These are phyloP conservation scores for Populus davidiana DNA, from an alignment of 345 rosid species.

Conservation along the genomic window DNA sequence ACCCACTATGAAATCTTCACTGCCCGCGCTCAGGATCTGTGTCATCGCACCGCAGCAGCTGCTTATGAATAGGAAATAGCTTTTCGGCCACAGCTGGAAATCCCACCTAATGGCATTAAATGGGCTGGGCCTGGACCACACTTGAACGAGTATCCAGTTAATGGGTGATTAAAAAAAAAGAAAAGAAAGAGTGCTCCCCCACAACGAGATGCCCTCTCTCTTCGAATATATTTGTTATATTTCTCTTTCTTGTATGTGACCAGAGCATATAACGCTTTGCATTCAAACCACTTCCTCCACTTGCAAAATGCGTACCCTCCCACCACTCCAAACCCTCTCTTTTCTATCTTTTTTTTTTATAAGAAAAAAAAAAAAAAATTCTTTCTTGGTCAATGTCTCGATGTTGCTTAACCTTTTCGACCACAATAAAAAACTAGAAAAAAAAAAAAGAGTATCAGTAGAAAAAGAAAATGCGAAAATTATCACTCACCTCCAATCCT, in stretches of 20 bases:
- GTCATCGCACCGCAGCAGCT: background rate
- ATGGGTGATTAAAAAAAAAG: background rate
- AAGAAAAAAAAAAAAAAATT: background rate
- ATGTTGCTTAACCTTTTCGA: slow-evolving; percentile 30
- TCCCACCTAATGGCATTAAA: slow-evolving; percentile 6
- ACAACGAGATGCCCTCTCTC: background rate
- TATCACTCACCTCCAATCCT: background rate
- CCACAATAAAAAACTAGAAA: slow-evolving; percentile 4
- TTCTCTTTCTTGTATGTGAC: slow-evolving; percentile 1
- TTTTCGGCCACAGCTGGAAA: slow-evolving; percentile 15
- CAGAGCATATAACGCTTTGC: slow-evolving; percentile 13
- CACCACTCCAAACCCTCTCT: slow-evolving; percentile 14
- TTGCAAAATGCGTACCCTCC: slow-evolving; percentile 19
- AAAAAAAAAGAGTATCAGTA: background rate
- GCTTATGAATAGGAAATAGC: background rate
- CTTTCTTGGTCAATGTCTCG: slow-evolving; percentile 22
- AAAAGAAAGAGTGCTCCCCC: slow-evolving; percentile 22
- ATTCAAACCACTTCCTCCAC: slow-evolving; percentile 28
- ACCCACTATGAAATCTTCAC: background rate
- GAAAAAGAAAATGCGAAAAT: slow-evolving; percentile 2
- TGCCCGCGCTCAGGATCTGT: background rate
- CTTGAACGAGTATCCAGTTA: background rate
- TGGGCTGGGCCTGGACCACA: slow-evolving; percentile 40
- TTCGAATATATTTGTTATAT: background rate
- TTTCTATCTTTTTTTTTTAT: background rate